Evolutionary conservation across 2,329 filamentous ascomycete species (phyloP).

Genomic region (Arachnopeziza araneosa): DNA sequence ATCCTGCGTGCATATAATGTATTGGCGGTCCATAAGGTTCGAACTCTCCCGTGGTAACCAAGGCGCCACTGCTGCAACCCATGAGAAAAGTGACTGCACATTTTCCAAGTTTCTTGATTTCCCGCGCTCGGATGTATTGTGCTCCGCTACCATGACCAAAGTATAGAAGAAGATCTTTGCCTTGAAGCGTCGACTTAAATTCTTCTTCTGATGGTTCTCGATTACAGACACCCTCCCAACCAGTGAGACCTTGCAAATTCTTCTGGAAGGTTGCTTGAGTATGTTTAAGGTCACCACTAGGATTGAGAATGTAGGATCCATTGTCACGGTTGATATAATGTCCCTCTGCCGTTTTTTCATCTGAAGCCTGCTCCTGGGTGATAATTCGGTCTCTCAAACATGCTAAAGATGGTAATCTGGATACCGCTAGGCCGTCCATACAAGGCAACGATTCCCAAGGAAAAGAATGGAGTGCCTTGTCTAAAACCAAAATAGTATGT

Average conservation of each 20-base stretch:
- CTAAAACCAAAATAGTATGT: slow-evolving; percentile 85
- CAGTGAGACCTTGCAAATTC: slow-evolving; percentile 56
- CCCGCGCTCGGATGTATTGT: slow-evolving; percentile 85
- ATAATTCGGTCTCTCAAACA: slow-evolving; percentile 73
- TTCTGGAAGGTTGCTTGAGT: slow-evolving; percentile 73
- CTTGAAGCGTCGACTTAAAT: slow-evolving; percentile 62
- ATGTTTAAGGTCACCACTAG: slow-evolving; percentile 72
- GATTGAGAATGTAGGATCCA: slow-evolving; percentile 83
- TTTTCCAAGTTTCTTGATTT: slow-evolving; percentile 69
- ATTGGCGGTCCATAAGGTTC: slow-evolving; percentile 87
- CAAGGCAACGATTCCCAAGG: slow-evolving; percentile 96
- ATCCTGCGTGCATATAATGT: slow-evolving; percentile 86
- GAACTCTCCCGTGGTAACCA: slow-evolving; percentile 78
- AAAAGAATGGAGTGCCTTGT: slow-evolving; percentile 85
- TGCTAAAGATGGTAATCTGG: slow-evolving; percentile 79
- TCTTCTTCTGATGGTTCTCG: slow-evolving; percentile 70
- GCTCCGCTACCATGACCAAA: slow-evolving; percentile 94
- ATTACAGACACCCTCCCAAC: slow-evolving; percentile 66
- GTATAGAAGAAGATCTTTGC: slow-evolving; percentile 74
- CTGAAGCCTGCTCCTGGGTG: slow-evolving; percentile 15
- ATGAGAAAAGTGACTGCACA: slow-evolving; percentile 85
- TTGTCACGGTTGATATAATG: slow-evolving; percentile 49
- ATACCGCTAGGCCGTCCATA: slow-evolving; percentile 72
- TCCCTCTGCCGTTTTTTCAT: slow-evolving; percentile 33
- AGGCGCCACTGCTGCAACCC: slow-evolving; percentile 83